Evolutionary conservation across 805 yeast genomes (phyloP), one percentile per base, ranked within the genome.

Genomic region (Hanseniaspora guilliermondii): DNA sequence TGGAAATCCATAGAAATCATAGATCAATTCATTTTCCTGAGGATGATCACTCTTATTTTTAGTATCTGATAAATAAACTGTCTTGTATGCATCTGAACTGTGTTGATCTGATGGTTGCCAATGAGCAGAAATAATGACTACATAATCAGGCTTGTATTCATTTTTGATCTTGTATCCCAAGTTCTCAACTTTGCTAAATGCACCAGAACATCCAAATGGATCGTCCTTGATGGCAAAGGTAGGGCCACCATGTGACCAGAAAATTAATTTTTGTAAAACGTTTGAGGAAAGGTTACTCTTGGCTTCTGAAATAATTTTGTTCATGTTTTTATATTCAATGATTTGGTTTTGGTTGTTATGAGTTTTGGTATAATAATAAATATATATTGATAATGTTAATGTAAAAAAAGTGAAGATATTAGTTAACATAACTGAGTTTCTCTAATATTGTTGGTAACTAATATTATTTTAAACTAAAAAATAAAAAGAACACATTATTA

Each of bases 201-300:
- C 89, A 5, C 86, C 86, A 2, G 53, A 50, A 55, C 76, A 73
- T 37, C 83, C 77, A 47, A 70, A 67, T 22, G 67, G 70, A 49
- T 70, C 74, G n/a, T 72, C 67, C 36, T 70, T 64, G 60, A 82
- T 81, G 72, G 84, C 77, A 64, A 85, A 83, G 1, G 85, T 79
- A 7, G 94, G 94, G 0, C 89, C 93, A 7, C 94, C 94, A 67
- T 85, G 94, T n/a, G 87, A 79, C 42, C 84, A 63, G 65, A 85
- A 86, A 63, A 69, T 83, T 0, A 80, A 76, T 6, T 93, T 91
- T 39, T 55, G 57, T n/a, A 47, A 36, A 24, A 25, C 42, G n/a
- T 27, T 39, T 7, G 40, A n/a, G 14, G 47, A 19, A 25, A 17
- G 12, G 4, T 9, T 9, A 32, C 19, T 11, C 9, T 35, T 40